A percentile compares a stretch with the other conserved stretches of the same genome.
Conservation (phyloP, 768 basidiomycete species). For the Lepiota subincarnata region DNA sequence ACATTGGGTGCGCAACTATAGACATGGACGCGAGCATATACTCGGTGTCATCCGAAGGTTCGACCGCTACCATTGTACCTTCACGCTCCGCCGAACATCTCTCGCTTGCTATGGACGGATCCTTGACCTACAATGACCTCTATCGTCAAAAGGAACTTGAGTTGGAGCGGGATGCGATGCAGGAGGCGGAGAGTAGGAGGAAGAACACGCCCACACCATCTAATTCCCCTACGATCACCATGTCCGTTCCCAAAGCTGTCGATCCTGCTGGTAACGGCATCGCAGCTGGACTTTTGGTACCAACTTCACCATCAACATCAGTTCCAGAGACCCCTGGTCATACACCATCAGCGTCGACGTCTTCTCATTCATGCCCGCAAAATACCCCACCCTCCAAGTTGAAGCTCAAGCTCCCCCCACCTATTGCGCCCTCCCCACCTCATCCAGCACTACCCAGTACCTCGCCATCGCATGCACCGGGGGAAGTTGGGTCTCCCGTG, state of each 20-base stretch:
- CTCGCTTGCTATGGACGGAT: slow-evolving; percentile 16
- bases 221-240: slow-evolving; percentile 46
- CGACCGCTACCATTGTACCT: slow-evolving; percentile 8
- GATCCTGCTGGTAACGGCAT: slow-evolving; percentile 12
- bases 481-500: slow-evolving; percentile 2
- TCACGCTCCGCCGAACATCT: slow-evolving; percentile 19
- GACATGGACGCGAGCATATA: slow-evolving; percentile 17
- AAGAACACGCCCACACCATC: slow-evolving; percentile 53
- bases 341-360: background rate
- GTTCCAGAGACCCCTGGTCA: background rate
- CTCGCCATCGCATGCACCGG: slow-evolving; percentile 11
- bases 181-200: slow-evolving; percentile 24
- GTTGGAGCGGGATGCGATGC: slow-evolving; percentile 13
- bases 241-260: slow-evolving; percentile 23
- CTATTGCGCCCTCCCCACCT: slow-evolving; percentile 13
- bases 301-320: background rate
- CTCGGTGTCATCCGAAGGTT: slow-evolving; percentile 10
- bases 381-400: background rate
- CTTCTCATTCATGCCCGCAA: background rate
- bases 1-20: background rate
- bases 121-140: slow-evolving; percentile 10
- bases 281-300: slow-evolving; percentile 10
- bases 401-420: slow-evolving; percentile 1
- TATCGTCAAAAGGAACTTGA: slow-evolving; percentile 8
- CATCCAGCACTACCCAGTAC: slow-evolving; percentile 12